A percentile compares a stretch with the other conserved stretches of the same genome.
These are phyloP conservation scores for Vigna radiata DNA, from an alignment of 306 rosid species.

Conservation along the genomic window DNA sequence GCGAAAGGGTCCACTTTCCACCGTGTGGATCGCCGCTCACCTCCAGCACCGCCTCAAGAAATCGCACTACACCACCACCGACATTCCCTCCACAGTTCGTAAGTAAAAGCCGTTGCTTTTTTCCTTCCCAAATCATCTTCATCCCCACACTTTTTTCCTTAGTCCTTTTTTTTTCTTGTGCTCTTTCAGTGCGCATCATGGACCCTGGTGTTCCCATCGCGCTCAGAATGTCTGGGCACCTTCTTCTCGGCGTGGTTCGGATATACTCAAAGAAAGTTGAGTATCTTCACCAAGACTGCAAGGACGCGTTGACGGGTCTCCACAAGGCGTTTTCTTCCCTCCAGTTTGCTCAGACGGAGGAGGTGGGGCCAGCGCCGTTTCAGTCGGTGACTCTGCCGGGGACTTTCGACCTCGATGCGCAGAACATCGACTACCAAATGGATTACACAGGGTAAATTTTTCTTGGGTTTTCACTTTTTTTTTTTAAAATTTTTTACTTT, in stretches of 20 bases:
- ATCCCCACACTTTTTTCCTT: too few species aligned
- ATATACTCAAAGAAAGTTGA: constrained; percentile 91
- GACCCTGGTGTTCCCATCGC: constrained; percentile 94
- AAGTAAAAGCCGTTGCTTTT: constrained; percentile 29
- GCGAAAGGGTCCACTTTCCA: constrained; percentile 85
- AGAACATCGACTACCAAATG: constrained; percentile 49
- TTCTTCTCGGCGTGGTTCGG: constrained; percentile 82
- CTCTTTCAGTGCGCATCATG: constrained; percentile 69
- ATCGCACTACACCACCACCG: constrained; percentile 74
- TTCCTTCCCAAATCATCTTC: neutral
- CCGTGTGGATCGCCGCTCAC: constrained; percentile 96
- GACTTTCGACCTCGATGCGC: constrained; percentile 71
- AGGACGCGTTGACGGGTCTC: constrained; percentile 49
- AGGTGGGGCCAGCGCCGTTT: constrained; percentile 70
- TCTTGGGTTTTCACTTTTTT: neutral
- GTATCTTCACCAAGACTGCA: constrained; percentile 70
- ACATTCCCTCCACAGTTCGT: constrained; percentile 78
- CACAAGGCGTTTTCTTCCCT: constrained; percentile 60
- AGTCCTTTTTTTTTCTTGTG: neutral
- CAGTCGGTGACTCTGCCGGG: constrained; percentile 74
- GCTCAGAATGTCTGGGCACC: constrained; percentile 82
- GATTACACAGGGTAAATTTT: constrained; percentile 53
- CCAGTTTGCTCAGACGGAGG: constrained; percentile 69
- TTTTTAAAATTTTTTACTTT: neutral
- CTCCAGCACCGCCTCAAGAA: constrained; percentile 84